Evolutionary conservation across 768 basidiomycete genomes (phyloP).

Genomic region (Boletus eberwhitei): DNA sequence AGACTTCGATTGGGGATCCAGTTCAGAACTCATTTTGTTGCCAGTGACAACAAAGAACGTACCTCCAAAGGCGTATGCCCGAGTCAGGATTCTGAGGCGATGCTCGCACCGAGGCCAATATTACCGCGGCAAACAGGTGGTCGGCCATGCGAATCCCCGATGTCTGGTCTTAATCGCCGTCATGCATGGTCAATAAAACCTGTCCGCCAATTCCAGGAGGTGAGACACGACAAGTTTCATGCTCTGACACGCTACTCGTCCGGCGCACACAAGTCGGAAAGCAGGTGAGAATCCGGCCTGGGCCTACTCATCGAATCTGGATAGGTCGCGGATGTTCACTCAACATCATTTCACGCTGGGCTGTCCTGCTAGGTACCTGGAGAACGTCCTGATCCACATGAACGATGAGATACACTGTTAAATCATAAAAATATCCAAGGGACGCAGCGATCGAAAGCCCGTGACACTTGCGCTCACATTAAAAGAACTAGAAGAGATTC

Average conservation of each 20-base stretch:
- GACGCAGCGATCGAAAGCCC: constrained; percentile 1
- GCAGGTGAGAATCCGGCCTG: constrained; percentile 11
- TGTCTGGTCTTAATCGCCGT: constrained; percentile 21
- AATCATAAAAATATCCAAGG: neutral
- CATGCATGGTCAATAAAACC: constrained; percentile 4
- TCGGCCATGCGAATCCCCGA: constrained; percentile 26
- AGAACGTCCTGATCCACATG: constrained; percentile 23
- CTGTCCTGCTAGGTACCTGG: constrained; percentile 5
- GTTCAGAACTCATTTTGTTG: constrained; percentile 24
- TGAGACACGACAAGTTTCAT: constrained; percentile 10
- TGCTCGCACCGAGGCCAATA: constrained; percentile 7
- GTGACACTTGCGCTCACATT: neutral
- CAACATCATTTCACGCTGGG: neutral
- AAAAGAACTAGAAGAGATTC: neutral
- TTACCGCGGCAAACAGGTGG: constrained; percentile 14
- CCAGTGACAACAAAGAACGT: constrained; percentile 22
- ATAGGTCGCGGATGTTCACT: neutral
- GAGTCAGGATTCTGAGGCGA: constrained; percentile 4
- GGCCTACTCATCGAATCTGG: neutral
- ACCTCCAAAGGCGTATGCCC: constrained; percentile 11
- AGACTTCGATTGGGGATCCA: constrained; percentile 19
- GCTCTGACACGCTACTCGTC: constrained; percentile 3
- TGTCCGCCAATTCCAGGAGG: constrained; percentile 1
- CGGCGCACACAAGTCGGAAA: neutral
- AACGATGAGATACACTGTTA: constrained; percentile 3